A percentile compares a stretch with the other conserved stretches of the same genome.
phyloP scores from a whole-genome alignment of 805 yeast species.

The Ogataea paradorogensis region DNA sequence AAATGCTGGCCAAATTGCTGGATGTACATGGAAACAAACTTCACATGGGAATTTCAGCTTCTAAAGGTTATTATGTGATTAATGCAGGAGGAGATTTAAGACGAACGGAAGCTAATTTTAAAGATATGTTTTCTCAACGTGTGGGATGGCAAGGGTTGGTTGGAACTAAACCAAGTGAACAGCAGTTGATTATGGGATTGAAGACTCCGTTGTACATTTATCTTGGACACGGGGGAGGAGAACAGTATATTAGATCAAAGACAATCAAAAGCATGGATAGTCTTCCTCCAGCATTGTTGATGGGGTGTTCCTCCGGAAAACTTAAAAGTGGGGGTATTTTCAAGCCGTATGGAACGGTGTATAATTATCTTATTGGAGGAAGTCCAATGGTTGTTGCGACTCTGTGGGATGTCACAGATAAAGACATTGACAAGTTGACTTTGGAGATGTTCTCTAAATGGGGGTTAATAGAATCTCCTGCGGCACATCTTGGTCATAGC shows the following conservation, averaged over 20 bases:
- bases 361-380: conserved; percentile 75
- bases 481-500: conserved; percentile 48
- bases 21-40: conserved; percentile 18
- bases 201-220: conserved; percentile 59
- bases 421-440: conserved; percentile 84
- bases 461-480: conserved; percentile 44
- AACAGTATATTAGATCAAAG: conserved; percentile 63
- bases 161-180: conserved; percentile 58
- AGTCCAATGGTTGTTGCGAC: conserved; percentile 81
- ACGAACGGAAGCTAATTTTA: conserved; percentile 61
- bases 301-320: conserved; percentile 91
- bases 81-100: conserved; percentile 81
- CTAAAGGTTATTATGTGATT: conserved; percentile 57
- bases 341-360: conserved; percentile 74
- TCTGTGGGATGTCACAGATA: conserved; percentile 96
- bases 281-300: conserved; percentile 60
- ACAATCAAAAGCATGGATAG: conserved; percentile 42
- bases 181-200: conserved; percentile 44
- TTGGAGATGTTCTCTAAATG: conserved; percentile 56
- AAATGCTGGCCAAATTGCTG: conserved; percentile 40
- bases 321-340: conserved; percentile 55
- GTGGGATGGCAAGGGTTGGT: conserved; percentile 51
- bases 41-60: conserved; percentile 18
- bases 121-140: conserved; percentile 37
- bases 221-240: conserved; percentile 98